Base-by-base conservation (phyloP, 768 basidiomycete species). In the Leccinum incarnatum region DNA sequence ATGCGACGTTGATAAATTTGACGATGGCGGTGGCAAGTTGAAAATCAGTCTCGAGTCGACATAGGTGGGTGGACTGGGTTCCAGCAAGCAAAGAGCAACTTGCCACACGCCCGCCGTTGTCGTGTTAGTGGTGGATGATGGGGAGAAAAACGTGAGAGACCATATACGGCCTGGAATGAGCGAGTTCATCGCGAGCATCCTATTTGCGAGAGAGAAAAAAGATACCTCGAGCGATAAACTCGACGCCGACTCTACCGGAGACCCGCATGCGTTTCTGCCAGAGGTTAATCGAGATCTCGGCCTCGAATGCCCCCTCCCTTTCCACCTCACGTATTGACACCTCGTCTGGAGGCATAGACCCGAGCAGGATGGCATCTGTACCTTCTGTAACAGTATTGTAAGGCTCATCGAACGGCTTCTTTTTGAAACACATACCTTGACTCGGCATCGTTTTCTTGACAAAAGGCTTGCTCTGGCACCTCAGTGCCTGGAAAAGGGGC, bases 201-300 rank as follows among this genome's bases (percentile, higher is more conserved):
- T 23, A 17, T 2, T 10, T 12, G 21, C 6, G 23, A 40, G 21
- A 8, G 12, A 12, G 23, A n/a, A 9, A 0, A 23, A 9, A 9
- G 5, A 3, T 61, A 79, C 81, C 80, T 69, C 77, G 72, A 7
- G 88, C 87, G 55, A 90, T 86, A 59, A 90, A 90, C 59, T 91
- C 88, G 17, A 88, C 65, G 6, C 62, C 65, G 40, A 89, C 79
- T 19, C 73, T 57, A 57, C 81, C 81, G 23, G 82, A 78, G 14
- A 88, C 79, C 25, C 83, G 76, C 87, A 91, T 86, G n/a, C 89
- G 78, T 63, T 83, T 85, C 69, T 87, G 86, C 70, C 89, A 91
- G 46, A 81, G 77, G 19, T 79, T 77, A 19, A 86, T 75, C 21
- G 74, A 54, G 19, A 69, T 60, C 5, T 71, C 65, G 19, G 78